Percentiles rank a stretch among this genome's conserved stretches.
Conservation (phyloP, 768 basidiomycete species). For the Tricholoma matsutake region DNA sequence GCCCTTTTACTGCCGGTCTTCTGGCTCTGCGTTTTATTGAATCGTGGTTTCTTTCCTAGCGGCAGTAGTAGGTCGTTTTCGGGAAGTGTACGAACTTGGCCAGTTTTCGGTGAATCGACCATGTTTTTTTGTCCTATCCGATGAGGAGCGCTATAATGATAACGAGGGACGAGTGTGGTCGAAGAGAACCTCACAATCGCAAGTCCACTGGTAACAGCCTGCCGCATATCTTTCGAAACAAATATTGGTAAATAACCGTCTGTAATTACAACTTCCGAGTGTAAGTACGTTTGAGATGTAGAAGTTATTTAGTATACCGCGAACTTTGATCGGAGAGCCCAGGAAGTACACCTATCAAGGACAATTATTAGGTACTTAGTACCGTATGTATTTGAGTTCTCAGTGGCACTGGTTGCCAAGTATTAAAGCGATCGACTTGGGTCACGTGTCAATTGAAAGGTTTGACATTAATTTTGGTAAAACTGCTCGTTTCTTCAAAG, state of each 20-base stretch:
- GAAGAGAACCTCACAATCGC: not conserved
- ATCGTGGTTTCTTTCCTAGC: slow-evolving; percentile 27
- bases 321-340: no score
- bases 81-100: slow-evolving; percentile 18
- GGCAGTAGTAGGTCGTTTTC: slow-evolving; percentile 20
- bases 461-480: not conserved
- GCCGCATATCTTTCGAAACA: not conserved
- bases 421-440: no score
- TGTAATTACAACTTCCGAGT: no score
- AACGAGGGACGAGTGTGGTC: not conserved
- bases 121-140: slow-evolving; percentile 2
- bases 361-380: no score
- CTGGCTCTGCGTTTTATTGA: slow-evolving; percentile 14
- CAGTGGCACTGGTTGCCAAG: no score
- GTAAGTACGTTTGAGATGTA: no score
- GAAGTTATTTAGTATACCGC: no score
- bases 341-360: no score
- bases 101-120: slow-evolving; percentile 14
- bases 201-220: not conserved
- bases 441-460: not conserved
- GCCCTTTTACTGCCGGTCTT: slow-evolving; percentile 27
- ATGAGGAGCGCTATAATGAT: not conserved
- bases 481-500: not conserved
- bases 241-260: not conserved
- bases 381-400: no score